Evolutionary conservation across 805 yeast species (phyloP).

Genomic region (Teunomyces panamensis): DNA sequence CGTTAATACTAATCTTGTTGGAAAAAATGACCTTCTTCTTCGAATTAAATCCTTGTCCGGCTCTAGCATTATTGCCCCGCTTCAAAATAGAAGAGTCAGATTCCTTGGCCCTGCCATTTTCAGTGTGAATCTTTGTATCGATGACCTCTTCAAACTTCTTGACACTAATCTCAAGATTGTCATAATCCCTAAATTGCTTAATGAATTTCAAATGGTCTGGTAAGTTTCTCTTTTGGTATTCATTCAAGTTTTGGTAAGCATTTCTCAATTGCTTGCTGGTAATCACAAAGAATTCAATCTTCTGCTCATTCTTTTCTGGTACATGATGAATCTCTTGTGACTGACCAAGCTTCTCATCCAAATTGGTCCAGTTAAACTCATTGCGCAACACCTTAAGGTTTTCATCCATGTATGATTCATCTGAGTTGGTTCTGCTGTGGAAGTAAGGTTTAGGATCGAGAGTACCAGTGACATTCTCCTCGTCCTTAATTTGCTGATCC

Average conservation of each 20-base stretch:
- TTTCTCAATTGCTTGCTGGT: slow-evolving; percentile 24
- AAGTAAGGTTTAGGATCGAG: not conserved
- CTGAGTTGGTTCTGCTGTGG: slow-evolving; percentile 11
- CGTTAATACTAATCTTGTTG: slow-evolving; percentile 45
- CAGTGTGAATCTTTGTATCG: not conserved
- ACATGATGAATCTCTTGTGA: not conserved
- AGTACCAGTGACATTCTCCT: slow-evolving; percentile 8
- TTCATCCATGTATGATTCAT: slow-evolving; percentile 30
- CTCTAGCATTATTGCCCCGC: not conserved
- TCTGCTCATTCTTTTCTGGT: not conserved
- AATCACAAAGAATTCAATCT: not conserved
- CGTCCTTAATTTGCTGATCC: slow-evolving; percentile 36
- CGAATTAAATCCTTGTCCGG: not conserved
- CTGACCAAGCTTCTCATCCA: slow-evolving; percentile 7
- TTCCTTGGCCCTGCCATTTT: not conserved
- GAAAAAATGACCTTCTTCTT: slow-evolving; percentile 43
- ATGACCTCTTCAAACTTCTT: slow-evolving; percentile 29
- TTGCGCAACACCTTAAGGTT: slow-evolving; percentile 26
- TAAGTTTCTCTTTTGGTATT: slow-evolving; percentile 20
- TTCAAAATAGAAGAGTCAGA: slow-evolving; percentile 5
- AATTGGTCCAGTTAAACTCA: slow-evolving; percentile 23
- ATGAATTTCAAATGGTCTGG: slow-evolving; percentile 35
- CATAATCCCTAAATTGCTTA: slow-evolving; percentile 35
- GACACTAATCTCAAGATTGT: slow-evolving; percentile 26
- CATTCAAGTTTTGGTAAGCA: slow-evolving; percentile 21